phyloP scores from a whole-genome alignment of 345 rosid genomes.

The Bretschneidera sinensis region DNA sequence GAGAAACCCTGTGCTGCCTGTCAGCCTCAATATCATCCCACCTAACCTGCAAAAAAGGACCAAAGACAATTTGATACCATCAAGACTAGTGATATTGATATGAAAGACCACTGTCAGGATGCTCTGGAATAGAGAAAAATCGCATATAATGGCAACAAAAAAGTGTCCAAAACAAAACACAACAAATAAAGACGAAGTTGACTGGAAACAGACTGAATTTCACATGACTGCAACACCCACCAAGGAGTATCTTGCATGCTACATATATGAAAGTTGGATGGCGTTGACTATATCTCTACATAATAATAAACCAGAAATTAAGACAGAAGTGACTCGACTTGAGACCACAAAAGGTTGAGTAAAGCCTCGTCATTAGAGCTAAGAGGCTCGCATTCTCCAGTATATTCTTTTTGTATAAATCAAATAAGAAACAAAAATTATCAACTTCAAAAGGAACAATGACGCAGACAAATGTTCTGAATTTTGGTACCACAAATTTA shows the following conservation, averaged over 20 bases:
- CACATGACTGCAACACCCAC: not conserved
- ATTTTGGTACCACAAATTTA: no score
- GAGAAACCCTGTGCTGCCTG: conserved; percentile 76
- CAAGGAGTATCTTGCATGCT: not conserved
- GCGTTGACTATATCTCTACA: no score
- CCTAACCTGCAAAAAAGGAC: conserved; percentile 51
- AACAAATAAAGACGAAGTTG: not conserved
- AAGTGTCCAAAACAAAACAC: no score
- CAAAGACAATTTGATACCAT: not conserved
- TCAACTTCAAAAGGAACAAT: no score
- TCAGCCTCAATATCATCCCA: conserved; percentile 74
- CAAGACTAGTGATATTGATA: not conserved
- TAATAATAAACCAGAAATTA: no score
- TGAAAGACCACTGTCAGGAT: not conserved
- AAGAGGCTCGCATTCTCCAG: not conserved
- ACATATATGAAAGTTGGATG: no score
- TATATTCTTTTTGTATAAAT: no score
- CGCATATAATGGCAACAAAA: not conserved
- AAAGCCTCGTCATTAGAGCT: no score
- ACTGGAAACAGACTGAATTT: not conserved
- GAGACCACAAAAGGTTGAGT: no score
- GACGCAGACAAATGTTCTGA: no score
- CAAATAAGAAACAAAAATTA: no score
- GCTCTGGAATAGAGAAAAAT: not conserved
- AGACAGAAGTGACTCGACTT: no score